Percentiles rank a stretch among this genome's conserved stretches.
phyloP scores from a whole-genome alignment of 345 rosid genomes.

The Syzygium grande region DNA sequence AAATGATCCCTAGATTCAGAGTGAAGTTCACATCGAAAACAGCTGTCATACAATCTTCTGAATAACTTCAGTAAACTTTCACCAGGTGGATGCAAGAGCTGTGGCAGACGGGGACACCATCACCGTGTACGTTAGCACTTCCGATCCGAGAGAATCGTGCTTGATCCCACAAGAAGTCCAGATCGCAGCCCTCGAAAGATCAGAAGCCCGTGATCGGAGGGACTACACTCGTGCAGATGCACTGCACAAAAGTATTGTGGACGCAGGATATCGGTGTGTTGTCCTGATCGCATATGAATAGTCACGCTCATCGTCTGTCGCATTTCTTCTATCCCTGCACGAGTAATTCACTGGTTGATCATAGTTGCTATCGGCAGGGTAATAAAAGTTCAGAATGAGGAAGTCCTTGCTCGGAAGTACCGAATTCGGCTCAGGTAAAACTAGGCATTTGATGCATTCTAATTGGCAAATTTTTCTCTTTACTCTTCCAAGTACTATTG shows the following conservation, averaged over 20 bases:
- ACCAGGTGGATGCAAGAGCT: conserved; percentile 66
- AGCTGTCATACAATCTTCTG: background rate
- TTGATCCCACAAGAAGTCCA: conserved; percentile 52
- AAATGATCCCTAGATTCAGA: background rate
- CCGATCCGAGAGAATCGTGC: conserved; percentile 54
- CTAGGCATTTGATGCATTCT: background rate
- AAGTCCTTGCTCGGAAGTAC: conserved; percentile 70
- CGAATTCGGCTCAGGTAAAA: conserved; percentile 60
- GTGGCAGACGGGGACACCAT: conserved; percentile 84
- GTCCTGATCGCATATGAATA: background rate
- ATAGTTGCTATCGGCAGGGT: conserved; percentile 19
- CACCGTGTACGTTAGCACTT: conserved; percentile 52
- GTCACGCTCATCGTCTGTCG: background rate
- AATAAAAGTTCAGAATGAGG: conserved; percentile 31
- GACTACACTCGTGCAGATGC: conserved; percentile 56
- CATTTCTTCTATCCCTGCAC: background rate
- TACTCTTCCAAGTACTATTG: background rate
- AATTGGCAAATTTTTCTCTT: background rate
- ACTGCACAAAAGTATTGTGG: conserved; percentile 48
- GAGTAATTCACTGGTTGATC: background rate
- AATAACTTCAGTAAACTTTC: background rate
- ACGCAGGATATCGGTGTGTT: conserved; percentile 66
- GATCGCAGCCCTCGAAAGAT: conserved; percentile 42
- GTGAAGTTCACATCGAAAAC: background rate
- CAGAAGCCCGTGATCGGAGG: conserved; percentile 49